Evolutionary conservation across 345 rosid species (phyloP).

Genomic region (Camelina laxa): DNA sequence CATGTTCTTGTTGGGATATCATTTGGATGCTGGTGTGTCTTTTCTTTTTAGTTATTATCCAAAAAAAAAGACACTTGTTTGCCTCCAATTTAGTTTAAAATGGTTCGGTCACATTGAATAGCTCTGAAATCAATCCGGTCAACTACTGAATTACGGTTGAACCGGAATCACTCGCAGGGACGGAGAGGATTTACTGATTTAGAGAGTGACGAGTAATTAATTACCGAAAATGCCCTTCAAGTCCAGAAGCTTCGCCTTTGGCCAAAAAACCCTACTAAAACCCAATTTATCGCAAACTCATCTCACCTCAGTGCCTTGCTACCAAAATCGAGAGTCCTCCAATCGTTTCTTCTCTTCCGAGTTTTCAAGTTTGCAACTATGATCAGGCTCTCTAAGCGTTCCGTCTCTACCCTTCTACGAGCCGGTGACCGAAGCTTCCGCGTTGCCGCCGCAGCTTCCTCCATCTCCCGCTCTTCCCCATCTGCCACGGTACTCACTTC

Average conservation of each 20-base stretch:
- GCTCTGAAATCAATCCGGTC: neutral
- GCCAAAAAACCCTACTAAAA: constrained; percentile 62
- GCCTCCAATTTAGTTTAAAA: neutral
- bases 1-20: constrained; percentile 12
- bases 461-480: constrained; percentile 49
- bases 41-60: neutral
- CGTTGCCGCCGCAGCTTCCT: constrained; percentile 46
- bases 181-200: neutral
- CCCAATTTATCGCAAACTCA: constrained; percentile 15
- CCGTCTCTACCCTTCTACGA: constrained; percentile 63
- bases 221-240: neutral
- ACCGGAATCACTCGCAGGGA: neutral
- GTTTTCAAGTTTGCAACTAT: constrained; percentile 43
- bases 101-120: neutral
- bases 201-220: no score
- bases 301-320: constrained; percentile 9
- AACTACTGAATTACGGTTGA: neutral
- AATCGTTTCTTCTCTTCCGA: neutral
- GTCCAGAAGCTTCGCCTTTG: constrained; percentile 72
- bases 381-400: constrained; percentile 74
- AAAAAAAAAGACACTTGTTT: neutral
- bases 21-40: constrained; percentile 30
- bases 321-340: neutral
- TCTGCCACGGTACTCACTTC: constrained; percentile 48
- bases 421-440: constrained; percentile 49